Evolutionary conservation across 2,329 filamentous ascomycete genomes (phyloP).

Genomic region (Colletotrichum tamarilloi): DNA sequence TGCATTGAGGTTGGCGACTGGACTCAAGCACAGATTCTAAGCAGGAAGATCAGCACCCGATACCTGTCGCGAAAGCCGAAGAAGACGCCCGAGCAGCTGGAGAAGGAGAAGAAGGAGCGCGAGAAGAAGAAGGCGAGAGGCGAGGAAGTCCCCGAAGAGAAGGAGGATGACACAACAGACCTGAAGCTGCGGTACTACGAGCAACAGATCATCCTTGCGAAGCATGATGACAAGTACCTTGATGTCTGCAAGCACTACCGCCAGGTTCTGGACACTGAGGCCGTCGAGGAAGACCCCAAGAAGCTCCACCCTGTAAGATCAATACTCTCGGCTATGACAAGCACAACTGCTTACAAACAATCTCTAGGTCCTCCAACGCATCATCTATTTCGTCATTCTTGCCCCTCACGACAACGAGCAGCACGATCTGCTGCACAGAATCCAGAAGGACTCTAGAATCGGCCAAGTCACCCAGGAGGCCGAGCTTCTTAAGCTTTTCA

Average conservation of each 20-base stretch:
- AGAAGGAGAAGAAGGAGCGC: conserved; percentile 89
- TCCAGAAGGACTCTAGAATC: conserved; percentile 87
- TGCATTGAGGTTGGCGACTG: conserved; percentile 97
- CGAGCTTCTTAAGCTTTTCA: conserved; percentile 92
- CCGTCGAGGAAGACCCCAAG: conserved; percentile 88
- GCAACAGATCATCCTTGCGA: conserved; percentile 94
- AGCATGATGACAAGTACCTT: conserved; percentile 97
- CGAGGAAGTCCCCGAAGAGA: conserved; percentile 81
- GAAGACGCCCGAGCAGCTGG: conserved; percentile 88
- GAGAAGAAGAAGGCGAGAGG: conserved; percentile 86
- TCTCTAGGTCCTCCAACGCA: conserved; percentile 83
- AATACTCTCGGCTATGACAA: not conserved
- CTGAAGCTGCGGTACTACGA: conserved; percentile 97
- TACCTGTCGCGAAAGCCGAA: conserved; percentile 92
- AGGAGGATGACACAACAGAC: conserved; percentile 92
- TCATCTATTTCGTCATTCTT: conserved; percentile 97
- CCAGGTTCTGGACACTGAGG: conserved; percentile 95
- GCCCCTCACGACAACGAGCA: conserved; percentile 99
- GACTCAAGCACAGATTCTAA: conserved; percentile 93
- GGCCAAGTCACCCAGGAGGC: conserved; percentile 82
- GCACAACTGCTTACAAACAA: not conserved
- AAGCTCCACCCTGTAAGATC: conserved; percentile 84
- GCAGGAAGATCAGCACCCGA: conserved; percentile 95
- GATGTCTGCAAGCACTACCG: conserved; percentile 98
- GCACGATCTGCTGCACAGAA: conserved; percentile 94